A percentile compares a stretch with the other conserved stretches of the same genome.
These are phyloP conservation scores for Isabelozyma gotoi DNA, from an alignment of 805 yeast species.

Conservation along the genomic window DNA sequence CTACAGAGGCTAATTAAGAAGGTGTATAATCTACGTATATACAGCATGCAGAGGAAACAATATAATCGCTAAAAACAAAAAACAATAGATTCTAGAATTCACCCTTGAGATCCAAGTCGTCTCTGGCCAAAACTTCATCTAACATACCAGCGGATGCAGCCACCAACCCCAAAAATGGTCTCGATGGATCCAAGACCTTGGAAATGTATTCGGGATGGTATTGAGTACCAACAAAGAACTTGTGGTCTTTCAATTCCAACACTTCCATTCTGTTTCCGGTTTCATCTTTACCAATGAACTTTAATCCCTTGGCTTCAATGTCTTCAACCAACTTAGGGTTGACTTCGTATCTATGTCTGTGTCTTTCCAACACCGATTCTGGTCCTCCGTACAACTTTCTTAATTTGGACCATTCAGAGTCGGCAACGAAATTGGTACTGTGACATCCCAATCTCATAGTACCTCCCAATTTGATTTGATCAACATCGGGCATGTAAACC, in stretches of 20 bases:
- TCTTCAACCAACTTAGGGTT: constrained; percentile 76
- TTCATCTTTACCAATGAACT: constrained; percentile 93
- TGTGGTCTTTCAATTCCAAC: constrained; percentile 81
- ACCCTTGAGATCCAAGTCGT: constrained; percentile 43
- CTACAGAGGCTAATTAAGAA: no score
- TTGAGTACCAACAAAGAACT: constrained; percentile 92
- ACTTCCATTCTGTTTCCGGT: constrained; percentile 90
- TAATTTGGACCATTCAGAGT: constrained; percentile 66
- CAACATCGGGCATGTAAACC: constrained; percentile 98
- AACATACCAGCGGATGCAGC: constrained; percentile 91
- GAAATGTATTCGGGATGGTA: constrained; percentile 98
- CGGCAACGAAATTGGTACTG: constrained; percentile 75
- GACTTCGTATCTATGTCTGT: constrained; percentile 97
- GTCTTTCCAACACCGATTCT: constrained; percentile 81
- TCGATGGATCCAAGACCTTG: constrained; percentile 93
- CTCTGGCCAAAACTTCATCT: constrained; percentile 56
- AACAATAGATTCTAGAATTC: constrained; percentile 29
- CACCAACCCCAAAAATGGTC: constrained; percentile 93
- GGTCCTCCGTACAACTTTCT: constrained; percentile 77
- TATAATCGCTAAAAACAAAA: neutral
- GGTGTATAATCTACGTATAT: no score
- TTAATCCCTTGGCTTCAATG: constrained; percentile 77
- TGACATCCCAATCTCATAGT: constrained; percentile 98
- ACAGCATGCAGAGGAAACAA: neutral
- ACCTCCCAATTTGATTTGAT: constrained; percentile 94